Conservation (phyloP, 495 filamentous ascomycete species). For the Penicillium riverlandense region DNA sequence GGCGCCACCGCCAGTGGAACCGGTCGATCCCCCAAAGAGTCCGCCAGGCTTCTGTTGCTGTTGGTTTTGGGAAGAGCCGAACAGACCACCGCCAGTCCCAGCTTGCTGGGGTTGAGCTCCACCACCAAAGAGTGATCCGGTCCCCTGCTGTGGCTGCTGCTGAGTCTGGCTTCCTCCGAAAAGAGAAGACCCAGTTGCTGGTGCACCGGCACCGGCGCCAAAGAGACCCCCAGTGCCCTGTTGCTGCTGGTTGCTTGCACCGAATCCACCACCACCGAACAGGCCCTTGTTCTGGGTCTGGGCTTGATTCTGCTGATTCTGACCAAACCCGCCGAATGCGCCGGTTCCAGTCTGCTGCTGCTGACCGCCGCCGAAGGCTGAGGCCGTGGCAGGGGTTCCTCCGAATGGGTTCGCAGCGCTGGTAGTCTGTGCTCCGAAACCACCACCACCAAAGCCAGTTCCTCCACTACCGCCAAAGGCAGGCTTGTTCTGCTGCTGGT, state of each 20-base stretch:
- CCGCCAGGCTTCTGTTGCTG: constrained; percentile 37
- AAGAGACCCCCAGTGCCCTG: constrained; percentile 38
- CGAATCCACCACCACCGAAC: constrained; percentile 32
- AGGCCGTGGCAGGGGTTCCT: constrained; percentile 18
- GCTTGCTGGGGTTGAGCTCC: constrained; percentile 25
- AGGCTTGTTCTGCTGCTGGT: constrained; percentile 35
- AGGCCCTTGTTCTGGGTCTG: constrained; percentile 35
- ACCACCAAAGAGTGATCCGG: constrained; percentile 40
- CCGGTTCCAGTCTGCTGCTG: constrained; percentile 32
- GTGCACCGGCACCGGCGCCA: constrained; percentile 15
- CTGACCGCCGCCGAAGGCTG: constrained; percentile 34
- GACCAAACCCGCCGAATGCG: constrained; percentile 39
- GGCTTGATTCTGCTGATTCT: constrained; percentile 36
- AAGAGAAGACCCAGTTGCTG: constrained; percentile 26
- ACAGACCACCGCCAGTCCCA: constrained; percentile 18
- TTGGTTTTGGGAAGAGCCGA: constrained; percentile 27
- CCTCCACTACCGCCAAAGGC: constrained; percentile 30
- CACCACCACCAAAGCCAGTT: constrained; percentile 21
- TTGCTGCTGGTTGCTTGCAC: constrained; percentile 25
- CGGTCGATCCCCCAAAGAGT: constrained; percentile 18
- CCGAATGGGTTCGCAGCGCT: constrained; percentile 30
- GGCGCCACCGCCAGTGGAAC: constrained; percentile 8
- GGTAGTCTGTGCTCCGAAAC: constrained; percentile 36
- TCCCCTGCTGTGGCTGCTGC: constrained; percentile 29
- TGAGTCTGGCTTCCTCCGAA: constrained; percentile 37